These are phyloP conservation scores for Calamus simplicifolius DNA, from an alignment of 176 grass and related monocot genomes.

Conservation along the genomic window DNA sequence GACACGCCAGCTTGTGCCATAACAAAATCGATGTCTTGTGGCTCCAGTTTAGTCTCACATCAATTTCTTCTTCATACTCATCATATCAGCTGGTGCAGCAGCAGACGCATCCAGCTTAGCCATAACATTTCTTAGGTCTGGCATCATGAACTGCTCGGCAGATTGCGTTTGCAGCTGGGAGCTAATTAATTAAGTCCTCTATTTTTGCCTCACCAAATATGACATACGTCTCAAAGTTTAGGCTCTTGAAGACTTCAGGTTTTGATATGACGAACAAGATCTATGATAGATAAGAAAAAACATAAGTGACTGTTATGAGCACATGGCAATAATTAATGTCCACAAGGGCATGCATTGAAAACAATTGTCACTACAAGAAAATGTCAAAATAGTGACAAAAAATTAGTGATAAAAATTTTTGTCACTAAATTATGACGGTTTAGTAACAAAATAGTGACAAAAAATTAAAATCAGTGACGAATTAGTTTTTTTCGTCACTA, in stretches of 20 bases:
- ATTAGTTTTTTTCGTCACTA: no score
- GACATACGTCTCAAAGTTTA: constrained; percentile 78
- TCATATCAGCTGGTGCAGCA: constrained; percentile 27
- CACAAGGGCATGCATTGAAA: no score
- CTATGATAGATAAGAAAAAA: constrained; percentile 21
- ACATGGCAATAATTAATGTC: no score
- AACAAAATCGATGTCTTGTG: constrained; percentile 88
- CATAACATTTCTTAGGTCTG: constrained; percentile 79
- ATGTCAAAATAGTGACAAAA: no score
- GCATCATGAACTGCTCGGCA: constrained; percentile 88
- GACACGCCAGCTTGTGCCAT: constrained; percentile 86
- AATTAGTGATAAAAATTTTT: no score
- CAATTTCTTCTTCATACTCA: constrained; percentile 75
- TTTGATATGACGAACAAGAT: constrained; percentile 85
- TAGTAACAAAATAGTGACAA: no score
- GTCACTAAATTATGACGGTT: no score
- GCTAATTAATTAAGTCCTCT: constrained; percentile 79
- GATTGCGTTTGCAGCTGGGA: constrained; percentile 85
- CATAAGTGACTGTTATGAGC: not conserved
- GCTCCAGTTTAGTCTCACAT: constrained; percentile 69
- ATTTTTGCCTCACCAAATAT: constrained; percentile 95
- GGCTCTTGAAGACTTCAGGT: constrained; percentile 91
- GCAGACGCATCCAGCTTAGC: constrained; percentile 42
- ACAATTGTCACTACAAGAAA: no score
- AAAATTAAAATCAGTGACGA: no score